A percentile compares a stretch with the other conserved stretches of the same genome.
Conservation (phyloP, 768 basidiomycete genomes). For the Lactarius evosmus region DNA sequence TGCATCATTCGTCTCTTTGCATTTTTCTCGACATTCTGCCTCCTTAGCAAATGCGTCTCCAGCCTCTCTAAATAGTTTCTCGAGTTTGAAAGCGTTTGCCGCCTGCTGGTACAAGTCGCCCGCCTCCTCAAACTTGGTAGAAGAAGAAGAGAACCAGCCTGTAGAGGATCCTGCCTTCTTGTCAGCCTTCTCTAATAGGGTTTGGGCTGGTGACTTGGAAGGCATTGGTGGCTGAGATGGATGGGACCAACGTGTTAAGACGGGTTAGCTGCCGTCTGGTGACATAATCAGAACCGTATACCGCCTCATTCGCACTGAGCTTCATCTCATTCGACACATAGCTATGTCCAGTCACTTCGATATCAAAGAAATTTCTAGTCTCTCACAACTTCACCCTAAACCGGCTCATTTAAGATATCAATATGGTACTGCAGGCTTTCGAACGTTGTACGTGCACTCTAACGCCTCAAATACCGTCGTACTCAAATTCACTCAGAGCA, state of each 20-base stretch:
- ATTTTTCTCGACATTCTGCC: constrained; percentile 89
- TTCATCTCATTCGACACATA: neutral
- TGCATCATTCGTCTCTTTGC: constrained; percentile 89
- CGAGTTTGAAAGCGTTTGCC: constrained; percentile 89
- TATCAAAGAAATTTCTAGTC: constrained; percentile 44
- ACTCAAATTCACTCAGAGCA: constrained; percentile 45
- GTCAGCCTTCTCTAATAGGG: constrained; percentile 80
- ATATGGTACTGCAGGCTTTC: constrained; percentile 95
- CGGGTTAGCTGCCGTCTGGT: neutral
- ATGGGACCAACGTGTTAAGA: constrained; percentile 21
- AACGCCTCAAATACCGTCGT: neutral
- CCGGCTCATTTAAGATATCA: constrained; percentile 66
- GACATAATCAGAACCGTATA: constrained; percentile 14
- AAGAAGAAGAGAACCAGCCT: constrained; percentile 85
- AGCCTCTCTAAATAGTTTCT: constrained; percentile 87
- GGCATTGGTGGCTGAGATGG: constrained; percentile 48
- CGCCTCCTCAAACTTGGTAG: constrained; percentile 89
- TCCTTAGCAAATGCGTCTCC: constrained; percentile 92
- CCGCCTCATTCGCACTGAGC: neutral
- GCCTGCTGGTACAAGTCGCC: constrained; percentile 95
- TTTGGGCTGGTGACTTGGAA: constrained; percentile 73
- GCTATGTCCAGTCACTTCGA: constrained; percentile 32
- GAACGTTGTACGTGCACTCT: constrained; percentile 66
- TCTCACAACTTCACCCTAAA: constrained; percentile 66
- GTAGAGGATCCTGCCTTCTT: constrained; percentile 84